Conservation (phyloP, 768 basidiomycete genomes). For the Clitopilus passeckerianus region DNA sequence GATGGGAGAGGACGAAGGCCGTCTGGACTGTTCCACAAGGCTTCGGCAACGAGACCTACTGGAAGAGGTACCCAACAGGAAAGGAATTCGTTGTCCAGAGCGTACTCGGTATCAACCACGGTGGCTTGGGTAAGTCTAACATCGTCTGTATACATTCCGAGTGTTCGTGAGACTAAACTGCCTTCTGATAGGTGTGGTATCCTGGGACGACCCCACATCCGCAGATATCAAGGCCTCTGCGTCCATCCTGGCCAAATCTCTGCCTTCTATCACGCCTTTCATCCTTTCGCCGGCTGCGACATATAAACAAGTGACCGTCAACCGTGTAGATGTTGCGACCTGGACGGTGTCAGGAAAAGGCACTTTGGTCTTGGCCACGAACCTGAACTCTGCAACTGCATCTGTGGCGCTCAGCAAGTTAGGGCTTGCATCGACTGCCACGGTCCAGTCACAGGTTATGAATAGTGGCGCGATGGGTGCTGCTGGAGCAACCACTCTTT, state of each 20-base stretch:
- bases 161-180: neutral
- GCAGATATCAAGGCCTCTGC: constrained; percentile 48
- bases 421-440: constrained; percentile 13
- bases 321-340: constrained; percentile 43
- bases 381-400: constrained; percentile 37
- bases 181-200: constrained; percentile 31
- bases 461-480: constrained; percentile 27
- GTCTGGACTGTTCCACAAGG: constrained; percentile 82
- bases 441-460: constrained; percentile 23
- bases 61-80: constrained; percentile 62
- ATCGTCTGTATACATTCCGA: neutral
- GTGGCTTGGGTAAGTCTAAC: constrained; percentile 42
- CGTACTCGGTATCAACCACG: constrained; percentile 67
- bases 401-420: constrained; percentile 26
- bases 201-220: constrained; percentile 52
- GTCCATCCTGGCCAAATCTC: constrained; percentile 40
- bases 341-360: constrained; percentile 34
- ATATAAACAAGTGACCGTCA: constrained; percentile 33
- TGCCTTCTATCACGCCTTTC: constrained; percentile 41
- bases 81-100: constrained; percentile 64
- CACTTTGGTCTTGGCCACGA: constrained; percentile 46
- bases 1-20: constrained; percentile 64
- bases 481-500: constrained; percentile 19
- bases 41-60: constrained; percentile 60
- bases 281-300: constrained; percentile 36